Evolutionary conservation across 805 yeast genomes (phyloP), one percentile per base, ranked within the genome.

Genomic region (Hermanozyma aechmeae): DNA sequence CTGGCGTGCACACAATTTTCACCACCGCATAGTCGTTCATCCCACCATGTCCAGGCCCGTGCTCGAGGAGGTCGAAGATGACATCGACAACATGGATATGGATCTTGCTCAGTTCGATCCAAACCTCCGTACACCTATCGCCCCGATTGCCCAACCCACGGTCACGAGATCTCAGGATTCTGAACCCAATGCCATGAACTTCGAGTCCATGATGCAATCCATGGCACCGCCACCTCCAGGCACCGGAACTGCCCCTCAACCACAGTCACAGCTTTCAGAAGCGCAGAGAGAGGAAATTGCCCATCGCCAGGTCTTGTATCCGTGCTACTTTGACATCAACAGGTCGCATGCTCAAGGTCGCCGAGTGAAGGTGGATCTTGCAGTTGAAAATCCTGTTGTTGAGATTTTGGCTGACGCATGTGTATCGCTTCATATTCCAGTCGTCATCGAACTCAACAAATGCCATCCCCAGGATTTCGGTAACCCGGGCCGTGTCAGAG

Each of bases 401-500:
- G 76, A 77, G 46, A 74, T 81, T 4, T 67, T 89, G 13, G 69
- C 79, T 8, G 94, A 85, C 43, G 96, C 95, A 13, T 68, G 67
- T 66, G 48, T 63, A 17, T 34, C 31, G n/a, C 40, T 60, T 30
- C 41, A 48, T 16, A 35, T 63, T 23, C 65, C 65, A 3, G 59
- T 64, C 2, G 61, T 79, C 24, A 64, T 76, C 33, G 92, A 83
- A 55, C 76, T 89, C 36, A 84, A 80, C 35, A 92, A 86, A 58
- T 56, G 80, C 1, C 98, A 89, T 56, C 97, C 97, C 9, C 95
- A 87, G 53, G 97, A 89, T 56, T 92, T 79, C 70, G 94, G 97
- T 40, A 89, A 89, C 49, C 93, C 96, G 4, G 98, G 98, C n/a
- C 70, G 97, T 46, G 87, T 92, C 20, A 73, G 95, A 41, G 79